A percentile compares a stretch with the other conserved stretches of the same genome.
Evolutionary conservation across 805 yeast genomes (phyloP).

Genomic region (Nakazawaea holstii): DNA sequence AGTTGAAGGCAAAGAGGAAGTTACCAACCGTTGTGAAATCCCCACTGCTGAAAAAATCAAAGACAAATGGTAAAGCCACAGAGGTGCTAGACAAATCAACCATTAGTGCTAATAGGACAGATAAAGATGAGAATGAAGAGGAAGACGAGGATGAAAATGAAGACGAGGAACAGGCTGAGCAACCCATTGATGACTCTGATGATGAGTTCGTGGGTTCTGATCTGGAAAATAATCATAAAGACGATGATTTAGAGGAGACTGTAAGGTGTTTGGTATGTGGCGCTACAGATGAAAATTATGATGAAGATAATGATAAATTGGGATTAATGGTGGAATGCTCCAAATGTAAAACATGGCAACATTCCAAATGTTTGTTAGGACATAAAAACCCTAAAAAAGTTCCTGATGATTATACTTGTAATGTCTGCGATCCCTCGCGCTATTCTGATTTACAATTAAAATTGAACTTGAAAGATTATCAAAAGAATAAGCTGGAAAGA

Average conservation of each 20-base stretch:
- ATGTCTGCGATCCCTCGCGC: constrained; percentile 41
- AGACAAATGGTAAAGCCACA: constrained; percentile 5
- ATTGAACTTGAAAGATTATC: constrained; percentile 25
- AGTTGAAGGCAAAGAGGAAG: constrained; percentile 13
- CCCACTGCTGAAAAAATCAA: constrained; percentile 11
- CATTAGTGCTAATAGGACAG: background rate
- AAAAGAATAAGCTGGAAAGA: constrained; percentile 12
- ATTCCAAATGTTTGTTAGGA: constrained; percentile 56
- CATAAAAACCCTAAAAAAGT: constrained; percentile 27
- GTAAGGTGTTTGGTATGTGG: constrained; percentile 63
- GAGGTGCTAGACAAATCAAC: constrained; percentile 5
- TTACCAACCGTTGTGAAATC: constrained; percentile 10
- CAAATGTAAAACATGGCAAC: constrained; percentile 67
- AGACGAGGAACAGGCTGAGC: constrained; percentile 13
- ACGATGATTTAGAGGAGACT: constrained; percentile 32
- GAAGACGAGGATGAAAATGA: constrained; percentile 14
- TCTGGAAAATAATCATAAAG: constrained; percentile 5
- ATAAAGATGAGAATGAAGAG: constrained; percentile 11
- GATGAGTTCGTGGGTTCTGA: constrained; percentile 13
- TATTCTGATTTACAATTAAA: constrained; percentile 28
- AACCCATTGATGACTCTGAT: constrained; percentile 16
- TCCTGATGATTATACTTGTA: constrained; percentile 49
- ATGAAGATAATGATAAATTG: constrained; percentile 47
- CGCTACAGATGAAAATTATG: constrained; percentile 49
- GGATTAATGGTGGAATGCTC: constrained; percentile 67